These are phyloP conservation scores for Suhomyces ambrosiae DNA, from an alignment of 1,139 yeast genomes.

Conservation along the genomic window DNA sequence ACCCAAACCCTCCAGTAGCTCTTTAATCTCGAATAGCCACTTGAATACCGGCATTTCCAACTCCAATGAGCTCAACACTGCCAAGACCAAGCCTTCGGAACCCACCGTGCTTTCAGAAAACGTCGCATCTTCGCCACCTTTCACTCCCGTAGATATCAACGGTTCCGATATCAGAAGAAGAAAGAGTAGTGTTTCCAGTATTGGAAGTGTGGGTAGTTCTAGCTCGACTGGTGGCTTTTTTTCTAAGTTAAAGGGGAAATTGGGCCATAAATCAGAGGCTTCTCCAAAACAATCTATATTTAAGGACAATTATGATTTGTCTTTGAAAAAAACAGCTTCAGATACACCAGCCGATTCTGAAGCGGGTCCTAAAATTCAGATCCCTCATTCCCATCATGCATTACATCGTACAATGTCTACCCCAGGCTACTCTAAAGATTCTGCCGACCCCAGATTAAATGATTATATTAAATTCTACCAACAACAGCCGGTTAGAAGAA, in stretches of 20 bases:
- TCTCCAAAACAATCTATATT: conserved; percentile 11
- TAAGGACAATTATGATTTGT: conserved; percentile 17
- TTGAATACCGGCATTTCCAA: conserved; percentile 37
- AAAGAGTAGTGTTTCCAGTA: conserved; percentile 23
- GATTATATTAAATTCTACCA: conserved; percentile 58
- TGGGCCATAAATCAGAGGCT: conserved; percentile 15
- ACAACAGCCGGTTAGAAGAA: conserved; percentile 29
- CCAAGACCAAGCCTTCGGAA: conserved; percentile 41
- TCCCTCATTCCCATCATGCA: not conserved
- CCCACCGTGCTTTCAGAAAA: conserved; percentile 38
- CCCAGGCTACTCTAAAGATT: conserved; percentile 15
- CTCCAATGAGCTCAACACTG: conserved; percentile 31
- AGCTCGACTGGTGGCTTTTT: conserved; percentile 35
- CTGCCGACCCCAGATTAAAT: conserved; percentile 55
- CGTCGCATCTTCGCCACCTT: conserved; percentile 15
- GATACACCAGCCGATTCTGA: conserved; percentile 1
- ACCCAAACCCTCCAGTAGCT: not conserved
- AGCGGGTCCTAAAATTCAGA: not conserved
- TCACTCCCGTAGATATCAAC: conserved; percentile 8
- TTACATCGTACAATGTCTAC: conserved; percentile 21
- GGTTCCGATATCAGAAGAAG: conserved; percentile 16
- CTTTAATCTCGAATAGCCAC: conserved; percentile 16
- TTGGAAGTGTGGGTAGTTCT: conserved; percentile 18
- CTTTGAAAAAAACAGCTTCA: conserved; percentile 4
- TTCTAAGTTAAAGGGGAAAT: conserved; percentile 40